Base-by-base conservation (phyloP, 768 basidiomycete genomes). In the Boletus barrowsii region DNA sequence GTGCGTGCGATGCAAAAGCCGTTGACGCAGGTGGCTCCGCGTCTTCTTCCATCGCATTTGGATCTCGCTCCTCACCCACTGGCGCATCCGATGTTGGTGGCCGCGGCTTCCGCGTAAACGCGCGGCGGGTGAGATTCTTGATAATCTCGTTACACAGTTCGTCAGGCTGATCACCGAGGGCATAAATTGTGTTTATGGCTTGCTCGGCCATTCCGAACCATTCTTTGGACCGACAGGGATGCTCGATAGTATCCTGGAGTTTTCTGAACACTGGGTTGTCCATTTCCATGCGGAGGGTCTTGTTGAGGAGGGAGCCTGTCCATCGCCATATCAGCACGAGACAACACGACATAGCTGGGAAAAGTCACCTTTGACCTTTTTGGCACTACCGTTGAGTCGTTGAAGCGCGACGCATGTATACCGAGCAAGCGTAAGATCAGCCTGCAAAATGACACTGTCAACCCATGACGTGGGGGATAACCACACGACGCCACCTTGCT, bases 191-290 rank as follows among this genome's bases (percentile, higher is more conserved):
- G 68, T 99, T 98, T 72, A 99, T 87, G 10, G 87, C 91, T 69
- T 99, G 96, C 68, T 99, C 97, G 0, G 96, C 92, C 73, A 98
- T 83, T 10, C 88, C 88, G 62, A 99, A 98, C 96, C 96, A 99
- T 54, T 98, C 94, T 61, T 86, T 90, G 18, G 88, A 87, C 42
- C 85, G 80, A 53, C 86, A 90, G 0, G 92, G 88, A 49, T 83
- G 77, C 61, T 93, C 84, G 35, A 98, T 81, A n/a, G 85, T 79
- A 3, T 88, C 85, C 63, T 88, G 83, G 7, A 99, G 77, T 62
- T 89, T 89, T 26, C 76, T 77, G 76, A 99, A 98, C 41, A 99
- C 83, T 0, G 83, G 79, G 59, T 85, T 88, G 36, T 89, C 86
- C 90, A 97, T 98, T 10, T 87, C 86, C 54, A 93, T 75, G 3